Base-by-base conservation (phyloP, 176 grass and related monocot species). In the Saccharum officinarum region DNA sequence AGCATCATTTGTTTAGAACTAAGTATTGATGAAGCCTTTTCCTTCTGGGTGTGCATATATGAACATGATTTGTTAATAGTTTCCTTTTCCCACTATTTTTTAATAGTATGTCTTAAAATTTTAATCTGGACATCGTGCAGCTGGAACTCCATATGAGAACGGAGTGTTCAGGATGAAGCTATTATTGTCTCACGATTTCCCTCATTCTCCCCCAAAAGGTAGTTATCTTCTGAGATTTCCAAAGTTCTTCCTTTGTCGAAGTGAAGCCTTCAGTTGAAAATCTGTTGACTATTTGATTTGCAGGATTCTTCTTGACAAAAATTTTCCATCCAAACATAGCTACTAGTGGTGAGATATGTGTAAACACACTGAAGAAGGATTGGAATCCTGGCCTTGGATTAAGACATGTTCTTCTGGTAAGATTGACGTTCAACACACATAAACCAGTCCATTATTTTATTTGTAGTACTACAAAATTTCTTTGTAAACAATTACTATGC, bases 251-350 rank as follows among this genome's bases (percentile, higher is more conserved):
- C 31, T 68, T 84, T 84, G 16, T 79, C 67, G 57, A 84, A 79
- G 36, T 78, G 14, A 61, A 61, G 6, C 37, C 22, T 34, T 84
- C 18, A 36, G 37, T 28, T 8, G 18, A 42, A 83, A 82, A 23
- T 45, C 4, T 80, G 50, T 57, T 84, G 2, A 20, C 42, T 44
- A 55, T 38, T 81, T 82, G 10, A 89, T 79, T n/a, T 90, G 45
- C 81, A 97, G 95, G 95, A 39, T 97, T 89, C 77, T 97, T 95
- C 68, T 49, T 94, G 30, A 95, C 89, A 14, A 95, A 95, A 86
- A 93, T 97, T 76, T 98, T 98, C 75, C 97, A 98, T 89, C 97
- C 97, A 31, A 94, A 98, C 80, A 96, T 98, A 86, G 88, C 97
- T 72, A 92, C 88, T 66, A 89, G 88, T 77, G 97, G 93, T 39